Evolutionary conservation across 306 rosid species (phyloP).

Genomic region (Glycine soja): DNA sequence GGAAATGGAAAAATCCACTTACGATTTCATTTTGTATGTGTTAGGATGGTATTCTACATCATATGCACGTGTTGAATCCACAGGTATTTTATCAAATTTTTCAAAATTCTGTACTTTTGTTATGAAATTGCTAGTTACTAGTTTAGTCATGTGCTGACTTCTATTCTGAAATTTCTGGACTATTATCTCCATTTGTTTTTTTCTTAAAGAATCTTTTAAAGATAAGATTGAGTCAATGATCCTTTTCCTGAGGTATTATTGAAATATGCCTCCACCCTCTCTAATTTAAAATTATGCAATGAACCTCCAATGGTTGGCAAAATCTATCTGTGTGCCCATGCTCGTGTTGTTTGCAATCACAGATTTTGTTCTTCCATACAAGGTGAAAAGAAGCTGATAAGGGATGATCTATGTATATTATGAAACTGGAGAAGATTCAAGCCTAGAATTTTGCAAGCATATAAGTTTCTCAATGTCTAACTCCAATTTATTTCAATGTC

Average conservation of each 20-base stretch:
- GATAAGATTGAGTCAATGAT: not conserved
- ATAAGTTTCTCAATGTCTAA: not conserved
- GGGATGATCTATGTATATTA: not conserved
- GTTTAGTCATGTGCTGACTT: not conserved
- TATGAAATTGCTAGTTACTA: conserved; percentile 32
- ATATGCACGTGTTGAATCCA: conserved; percentile 86
- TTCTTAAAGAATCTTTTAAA: not conserved
- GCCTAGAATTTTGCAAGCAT: too few species aligned
- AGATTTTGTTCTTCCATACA: not conserved
- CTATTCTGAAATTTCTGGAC: not conserved
- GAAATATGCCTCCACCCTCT: conserved; percentile 22
- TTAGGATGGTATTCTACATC: conserved; percentile 75
- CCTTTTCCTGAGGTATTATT: not conserved
- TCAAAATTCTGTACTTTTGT: not conserved
- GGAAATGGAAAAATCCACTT: conserved; percentile 45
- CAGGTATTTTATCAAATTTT: conserved; percentile 65
- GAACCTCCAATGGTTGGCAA: not conserved
- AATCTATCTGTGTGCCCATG: not conserved
- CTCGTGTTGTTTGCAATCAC: not conserved
- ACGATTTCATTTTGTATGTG: conserved; percentile 41
- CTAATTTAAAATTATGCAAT: conserved; percentile 19
- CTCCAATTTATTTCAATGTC: not conserved
- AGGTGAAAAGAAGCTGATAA: conserved; percentile 6
- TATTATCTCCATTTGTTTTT: not conserved
- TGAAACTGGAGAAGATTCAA: conserved; percentile 11